These are phyloP conservation scores for Cyberlindnera suaveolens DNA, from an alignment of 805 yeast genomes.

Conservation along the genomic window DNA sequence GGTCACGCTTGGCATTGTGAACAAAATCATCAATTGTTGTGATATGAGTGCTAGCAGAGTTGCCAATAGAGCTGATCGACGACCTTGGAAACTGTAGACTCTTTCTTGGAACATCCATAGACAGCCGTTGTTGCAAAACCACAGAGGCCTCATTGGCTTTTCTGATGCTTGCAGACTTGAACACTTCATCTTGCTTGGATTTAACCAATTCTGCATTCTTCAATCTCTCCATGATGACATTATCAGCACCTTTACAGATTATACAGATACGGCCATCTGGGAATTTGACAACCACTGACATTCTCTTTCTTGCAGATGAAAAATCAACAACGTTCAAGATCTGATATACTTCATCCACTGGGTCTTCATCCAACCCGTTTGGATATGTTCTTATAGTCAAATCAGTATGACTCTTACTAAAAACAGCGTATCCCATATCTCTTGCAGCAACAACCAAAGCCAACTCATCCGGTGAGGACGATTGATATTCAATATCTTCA, in stretches of 20 bases:
- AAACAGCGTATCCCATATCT: slow-evolving; percentile 87
- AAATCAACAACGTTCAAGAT: slow-evolving; percentile 81
- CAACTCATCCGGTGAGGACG: slow-evolving; percentile 94
- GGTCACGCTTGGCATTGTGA: slow-evolving; percentile 35
- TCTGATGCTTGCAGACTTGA: slow-evolving; percentile 51
- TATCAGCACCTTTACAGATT: slow-evolving; percentile 95
- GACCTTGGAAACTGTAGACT: slow-evolving; percentile 28
- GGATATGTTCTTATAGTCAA: slow-evolving; percentile 77
- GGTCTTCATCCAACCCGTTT: slow-evolving; percentile 61
- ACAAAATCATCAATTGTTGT: slow-evolving; percentile 47
- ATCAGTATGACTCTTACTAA: slow-evolving; percentile 53
- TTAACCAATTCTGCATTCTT: slow-evolving; percentile 52
- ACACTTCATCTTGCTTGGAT: slow-evolving; percentile 58
- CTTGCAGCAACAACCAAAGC: slow-evolving; percentile 93
- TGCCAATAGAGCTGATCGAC: slow-evolving; percentile 22
- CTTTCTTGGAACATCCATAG: slow-evolving; percentile 34
- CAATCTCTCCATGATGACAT: slow-evolving; percentile 73
- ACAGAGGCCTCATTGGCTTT: slow-evolving; percentile 73
- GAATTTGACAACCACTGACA: slow-evolving; percentile 79
- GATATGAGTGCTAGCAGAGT: slow-evolving; percentile 15
- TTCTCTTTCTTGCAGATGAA: slow-evolving; percentile 81
- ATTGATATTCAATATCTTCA: slow-evolving; percentile 69
- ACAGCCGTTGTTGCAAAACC: slow-evolving; percentile 52
- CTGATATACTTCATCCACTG: slow-evolving; percentile 63
- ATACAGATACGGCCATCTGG: slow-evolving; percentile 74